Evolutionary conservation across 352 stramenopile species (phyloP), one percentile per base, ranked within the genome.

Genomic region (Phytopythium boreale): DNA sequence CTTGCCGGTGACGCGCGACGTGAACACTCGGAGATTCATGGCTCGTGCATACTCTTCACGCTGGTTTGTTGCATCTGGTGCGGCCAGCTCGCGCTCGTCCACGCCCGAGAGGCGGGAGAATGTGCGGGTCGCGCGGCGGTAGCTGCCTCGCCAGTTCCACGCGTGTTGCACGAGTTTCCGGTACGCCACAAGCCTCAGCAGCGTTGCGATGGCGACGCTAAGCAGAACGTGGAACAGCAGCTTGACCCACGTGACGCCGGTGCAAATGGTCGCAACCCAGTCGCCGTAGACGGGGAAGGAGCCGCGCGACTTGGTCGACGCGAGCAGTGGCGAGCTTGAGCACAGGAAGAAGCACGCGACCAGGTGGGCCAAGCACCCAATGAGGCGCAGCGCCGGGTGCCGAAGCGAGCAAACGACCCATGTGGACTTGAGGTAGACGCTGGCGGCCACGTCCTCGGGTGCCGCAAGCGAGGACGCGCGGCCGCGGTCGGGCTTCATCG

Each of bases 91-190:
- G 36, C 4, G 59, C 26, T 55, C 36, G n/a, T 59, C 57, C 11
- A 29, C 59, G 12, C 62, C 63, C 2, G 71, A 80, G 7, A 80
- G 31, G 6, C 65, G 67, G 14, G 68, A 77, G 55, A 80, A 76
- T 2, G 56, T 61, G 31, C 60, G 71, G 7, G 52, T 66, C 12
- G 79, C 79, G 53, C 67, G 58, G 29, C 34, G 67, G 43, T 68
- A 75, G 29, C 76, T 70, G 4, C 50, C 58, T 19, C 59, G 52
- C 78, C 80, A 87, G 61, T 87, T 88, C 76, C 78, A 89, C 22
- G 65, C 60, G 34, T 46, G 67, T 57, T 87, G 68, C 36, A 80
- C 52, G 4, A 76, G 70, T 49, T 62, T 58, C 10, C 62, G 70
- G 29, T 84, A 87, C 31, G 69, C 69, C 20, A 84, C 69, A 20